Base-by-base conservation (phyloP, 1,284 basidiomycete genomes). In the Earliella scabrosa region DNA sequence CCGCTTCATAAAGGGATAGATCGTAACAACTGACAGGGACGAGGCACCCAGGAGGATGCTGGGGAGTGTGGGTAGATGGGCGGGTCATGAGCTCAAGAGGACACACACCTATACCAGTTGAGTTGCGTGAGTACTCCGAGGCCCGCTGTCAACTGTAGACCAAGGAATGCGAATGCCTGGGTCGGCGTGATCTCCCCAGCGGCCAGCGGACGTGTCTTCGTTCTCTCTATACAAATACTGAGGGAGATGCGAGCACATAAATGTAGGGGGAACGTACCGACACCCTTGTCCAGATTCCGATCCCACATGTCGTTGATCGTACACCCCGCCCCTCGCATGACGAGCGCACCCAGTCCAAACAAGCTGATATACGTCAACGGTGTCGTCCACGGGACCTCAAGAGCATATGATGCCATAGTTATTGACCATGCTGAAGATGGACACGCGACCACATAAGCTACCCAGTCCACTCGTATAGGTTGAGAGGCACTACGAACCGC, bases 231-330 rank as follows among this genome's bases (percentile, higher is more conserved):
- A 82, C 79, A n/a, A 0, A 40, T 20, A 32, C 27, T 14, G 41
- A 24, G 29, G 18, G n/a, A n/a, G 21, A 2, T 13, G n/a, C 16
- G 4, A 14, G 10, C 23, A n/a, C 3, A 24, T 27, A n/a, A 20
- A 45, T 10, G 4, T 4, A 21, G 35, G 9, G 16, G 3, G 1
- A 4, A 72, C 93, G 69, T 69, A 95, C 95, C 93, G 47, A 99
- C 97, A 53, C 89, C 86, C 67, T 86, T 88, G 77, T 99, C 97
- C 55, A 98, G 83, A 64, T 93, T 85, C 61, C 82, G 81, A 71
- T 99, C 97, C 96, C 97, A 99, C 87, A 99, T 90, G 71, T 99
- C 97, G 71, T 99, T 99, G 68, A 99, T 97, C 0, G 95, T 98
- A 71, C 97, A 99, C 5, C 97, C 97, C 6, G 97, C 97, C 7